Percentiles rank a stretch among this genome's conserved stretches.
Evolutionary conservation across 805 yeast species (phyloP).

Genomic region (Cyberlindnera amylophila): DNA sequence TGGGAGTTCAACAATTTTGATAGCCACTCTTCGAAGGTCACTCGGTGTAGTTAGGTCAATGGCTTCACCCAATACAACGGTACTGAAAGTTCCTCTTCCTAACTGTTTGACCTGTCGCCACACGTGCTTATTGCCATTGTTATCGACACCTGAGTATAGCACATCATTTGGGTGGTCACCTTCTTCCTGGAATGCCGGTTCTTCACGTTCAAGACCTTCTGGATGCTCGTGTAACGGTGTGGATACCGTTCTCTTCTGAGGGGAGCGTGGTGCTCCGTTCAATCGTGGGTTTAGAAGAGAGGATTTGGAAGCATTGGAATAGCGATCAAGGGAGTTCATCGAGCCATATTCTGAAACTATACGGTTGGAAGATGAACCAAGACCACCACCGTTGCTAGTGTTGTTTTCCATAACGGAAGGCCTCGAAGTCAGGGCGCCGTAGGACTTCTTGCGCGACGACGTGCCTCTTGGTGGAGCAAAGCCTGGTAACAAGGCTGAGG

Average conservation of each 20-base stretch:
- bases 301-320: conserved; percentile 3
- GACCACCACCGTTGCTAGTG: background rate
- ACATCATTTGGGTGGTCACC: background rate
- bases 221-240: conserved; percentile 11
- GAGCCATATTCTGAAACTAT: conserved; percentile 39
- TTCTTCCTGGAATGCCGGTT: background rate
- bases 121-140: conserved; percentile 8
- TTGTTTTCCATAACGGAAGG: conserved; percentile 8
- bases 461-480: background rate
- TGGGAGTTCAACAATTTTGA: conserved; percentile 56
- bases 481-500: conserved; percentile 6
- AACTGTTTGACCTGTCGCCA: conserved; percentile 40
- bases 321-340: conserved; percentile 7
- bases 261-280: conserved; percentile 7
- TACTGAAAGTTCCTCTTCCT: conserved; percentile 70
- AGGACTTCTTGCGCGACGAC: conserved; percentile 8
- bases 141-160: conserved; percentile 19
- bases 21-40: conserved; percentile 47
- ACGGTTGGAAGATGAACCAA: conserved; percentile 16
- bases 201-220: conserved; percentile 15
- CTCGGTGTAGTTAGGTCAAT: conserved; percentile 19
- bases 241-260: conserved; percentile 21
- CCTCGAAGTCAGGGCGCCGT: conserved; percentile 19
- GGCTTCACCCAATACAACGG: conserved; percentile 48
- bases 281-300: conserved; percentile 3